A percentile compares a stretch with the other conserved stretches of the same genome.
These are phyloP conservation scores for Hemisphaericaspora xylofermentans DNA, from an alignment of 1,139 yeast genomes.

Conservation along the genomic window DNA sequence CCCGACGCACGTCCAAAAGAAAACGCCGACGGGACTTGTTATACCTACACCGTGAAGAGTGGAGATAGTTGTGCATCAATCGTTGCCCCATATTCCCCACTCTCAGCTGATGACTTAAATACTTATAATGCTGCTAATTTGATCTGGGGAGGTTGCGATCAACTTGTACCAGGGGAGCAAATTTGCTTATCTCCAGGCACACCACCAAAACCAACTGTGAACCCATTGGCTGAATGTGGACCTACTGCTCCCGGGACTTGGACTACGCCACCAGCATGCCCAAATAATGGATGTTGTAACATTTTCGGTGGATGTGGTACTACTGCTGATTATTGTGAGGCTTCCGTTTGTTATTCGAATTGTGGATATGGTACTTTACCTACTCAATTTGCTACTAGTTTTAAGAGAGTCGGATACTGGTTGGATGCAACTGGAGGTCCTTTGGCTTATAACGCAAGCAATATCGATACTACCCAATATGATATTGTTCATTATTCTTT, in stretches of 20 bases:
- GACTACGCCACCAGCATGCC: conserved; percentile 11
- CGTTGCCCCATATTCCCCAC: conserved; percentile 10
- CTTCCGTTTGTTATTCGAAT: conserved; percentile 18
- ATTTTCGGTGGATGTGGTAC: conserved; percentile 16
- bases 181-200: conserved; percentile 17
- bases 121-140: conserved; percentile 11
- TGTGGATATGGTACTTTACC: conserved; percentile 20
- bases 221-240: conserved; percentile 17
- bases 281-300: conserved; percentile 21
- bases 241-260: conserved; percentile 16
- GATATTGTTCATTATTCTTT: conserved; percentile 19
- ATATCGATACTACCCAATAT: conserved; percentile 9
- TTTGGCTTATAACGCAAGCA: conserved; percentile 14
- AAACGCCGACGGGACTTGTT: conserved; percentile 14
- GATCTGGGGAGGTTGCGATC: conserved; percentile 16
- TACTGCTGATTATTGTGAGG: conserved; percentile 16
- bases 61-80: conserved; percentile 15
- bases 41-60: conserved; percentile 8
- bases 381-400: conserved; percentile 15
- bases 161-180: conserved; percentile 11
- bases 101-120: conserved; percentile 10
- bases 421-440: conserved; percentile 13
- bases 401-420: conserved; percentile 20
- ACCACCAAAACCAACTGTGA: conserved; percentile 15
- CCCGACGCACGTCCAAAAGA: conserved; percentile 10